These are phyloP conservation scores for Hansenula anomala DNA, from an alignment of 1,139 yeast genomes.

Conservation along the genomic window DNA sequence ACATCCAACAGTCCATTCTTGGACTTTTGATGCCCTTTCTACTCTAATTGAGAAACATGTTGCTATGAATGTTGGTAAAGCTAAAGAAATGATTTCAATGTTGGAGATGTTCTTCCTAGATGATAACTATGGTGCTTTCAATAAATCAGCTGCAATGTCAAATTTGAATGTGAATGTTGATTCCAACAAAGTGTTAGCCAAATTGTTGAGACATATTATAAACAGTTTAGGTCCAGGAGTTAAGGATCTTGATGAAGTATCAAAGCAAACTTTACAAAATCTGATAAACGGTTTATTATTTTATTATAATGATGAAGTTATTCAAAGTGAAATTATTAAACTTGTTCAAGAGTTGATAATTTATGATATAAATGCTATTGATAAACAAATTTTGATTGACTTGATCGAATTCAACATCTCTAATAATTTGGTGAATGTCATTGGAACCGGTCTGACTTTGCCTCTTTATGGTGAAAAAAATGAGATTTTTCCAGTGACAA, in stretches of 20 bases:
- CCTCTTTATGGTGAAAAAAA: slow-evolving; percentile 27
- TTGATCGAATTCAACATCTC: slow-evolving; percentile 12
- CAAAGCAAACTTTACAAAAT: slow-evolving; percentile 22
- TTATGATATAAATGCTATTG: slow-evolving; percentile 11
- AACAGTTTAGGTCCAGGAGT: slow-evolving; percentile 48
- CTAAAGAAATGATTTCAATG: slow-evolving; percentile 40
- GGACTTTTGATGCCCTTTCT: slow-evolving; percentile 59
- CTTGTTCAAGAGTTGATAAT: slow-evolving; percentile 23
- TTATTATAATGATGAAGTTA: slow-evolving; percentile 18
- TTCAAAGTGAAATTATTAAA: slow-evolving; percentile 28
- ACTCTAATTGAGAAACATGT: slow-evolving; percentile 54
- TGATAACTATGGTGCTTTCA: slow-evolving; percentile 51
- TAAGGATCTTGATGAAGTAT: slow-evolving; percentile 23
- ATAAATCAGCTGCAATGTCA: slow-evolving; percentile 36
- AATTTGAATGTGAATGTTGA: slow-evolving; percentile 42
- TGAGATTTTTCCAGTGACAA: slow-evolving; percentile 32
- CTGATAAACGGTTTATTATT: slow-evolving; percentile 20
- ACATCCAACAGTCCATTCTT: slow-evolving; percentile 76
- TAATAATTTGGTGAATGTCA: slow-evolving; percentile 9
- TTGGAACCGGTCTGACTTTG: slow-evolving; percentile 18
- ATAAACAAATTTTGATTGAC: slow-evolving; percentile 4
- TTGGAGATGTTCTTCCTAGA: slow-evolving; percentile 42
- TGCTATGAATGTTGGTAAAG: slow-evolving; percentile 37
- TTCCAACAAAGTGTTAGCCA: slow-evolving; percentile 34
- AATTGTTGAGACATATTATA: slow-evolving; percentile 37